Evolutionary conservation across 768 basidiomycete genomes (phyloP), one percentile per base, ranked within the genome.

Genomic region (Boletellus ananiceps): DNA sequence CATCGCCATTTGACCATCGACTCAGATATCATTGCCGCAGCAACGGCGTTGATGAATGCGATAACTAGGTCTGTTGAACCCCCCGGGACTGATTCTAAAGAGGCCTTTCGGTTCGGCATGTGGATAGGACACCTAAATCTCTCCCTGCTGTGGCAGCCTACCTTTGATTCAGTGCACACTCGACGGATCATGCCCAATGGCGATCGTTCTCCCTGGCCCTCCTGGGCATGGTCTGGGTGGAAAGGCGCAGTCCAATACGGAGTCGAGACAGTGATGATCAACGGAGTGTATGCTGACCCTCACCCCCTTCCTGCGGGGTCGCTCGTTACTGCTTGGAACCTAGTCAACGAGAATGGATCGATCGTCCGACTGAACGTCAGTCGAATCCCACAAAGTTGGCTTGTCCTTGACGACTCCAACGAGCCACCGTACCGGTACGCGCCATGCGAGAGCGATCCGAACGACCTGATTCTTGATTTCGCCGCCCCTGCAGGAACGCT

Each of bases 181-280:
- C 49, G 57, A 6, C 62, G 61, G 2, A 38, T 36, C 21, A n/a
- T 7, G 2, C 27, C 34, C 13, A 13, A 29, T 29, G 29, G 29
- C 29, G 8, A 29, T 9, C 29, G 14, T 33, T n/a, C 50, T 1
- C 19, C 12, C 29, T 64, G 52, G 47, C 61, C 59, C 5, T 62
- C 62, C 14, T 63, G 61, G 61, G 59, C 62, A 13, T 63, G 61
- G 57, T 50, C 62, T 5, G 61, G 57, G 2, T 63, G 61, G 62
- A 55, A 40, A 21, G 62, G 62, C 34, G 60, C 57, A 8, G 44
- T 54, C 13, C 23, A 46, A 7, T 57, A 52, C n/a, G 27, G 44
- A 18, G 12, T 34, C 38, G 51, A 49, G 29, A 23, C 36, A 15
- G 41, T 47, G 4, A 25, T 46, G 38, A 14, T 45, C 16, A 14